Percentiles rank a stretch among this genome's conserved stretches.
Evolutionary conservation across 257 asterid genomes (phyloP).

Genomic region (Nicotiana noctiflora): DNA sequence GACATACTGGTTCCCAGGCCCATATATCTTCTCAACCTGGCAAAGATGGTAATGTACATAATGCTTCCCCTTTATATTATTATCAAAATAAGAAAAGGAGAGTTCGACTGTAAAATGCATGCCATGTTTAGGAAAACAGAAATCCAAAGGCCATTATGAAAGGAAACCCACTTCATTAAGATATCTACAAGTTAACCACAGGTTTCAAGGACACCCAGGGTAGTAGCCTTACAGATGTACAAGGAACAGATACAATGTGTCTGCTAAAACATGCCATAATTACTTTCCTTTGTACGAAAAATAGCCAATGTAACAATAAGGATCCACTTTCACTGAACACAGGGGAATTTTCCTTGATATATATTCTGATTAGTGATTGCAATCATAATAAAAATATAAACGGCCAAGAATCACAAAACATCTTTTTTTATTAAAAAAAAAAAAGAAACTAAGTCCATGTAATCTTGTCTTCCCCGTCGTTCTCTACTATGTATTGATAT

Average conservation of each 20-base stretch:
- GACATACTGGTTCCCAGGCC: constrained; percentile 98
- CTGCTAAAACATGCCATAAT: background rate
- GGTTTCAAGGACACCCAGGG: background rate
- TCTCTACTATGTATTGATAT: background rate
- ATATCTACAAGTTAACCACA: background rate
- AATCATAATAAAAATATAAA: background rate
- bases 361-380: background rate
- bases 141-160: background rate
- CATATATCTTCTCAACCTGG: constrained; percentile 91
- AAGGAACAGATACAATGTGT: background rate
- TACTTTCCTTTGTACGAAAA: background rate
- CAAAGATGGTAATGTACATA: constrained; percentile 16
- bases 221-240: background rate
- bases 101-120: background rate
- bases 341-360: background rate
- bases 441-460: background rate
- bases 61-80: constrained; percentile 5
- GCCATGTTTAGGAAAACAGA: background rate
- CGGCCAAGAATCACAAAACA: background rate
- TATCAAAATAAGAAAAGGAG: background rate
- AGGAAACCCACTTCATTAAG: background rate
- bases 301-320: background rate
- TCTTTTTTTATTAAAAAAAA: background rate
- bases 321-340: background rate
- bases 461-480: background rate